A percentile compares a stretch with the other conserved stretches of the same genome.
These are phyloP conservation scores for Kodamaea jinghongensis DNA, from an alignment of 805 yeast species.

Conservation along the genomic window DNA sequence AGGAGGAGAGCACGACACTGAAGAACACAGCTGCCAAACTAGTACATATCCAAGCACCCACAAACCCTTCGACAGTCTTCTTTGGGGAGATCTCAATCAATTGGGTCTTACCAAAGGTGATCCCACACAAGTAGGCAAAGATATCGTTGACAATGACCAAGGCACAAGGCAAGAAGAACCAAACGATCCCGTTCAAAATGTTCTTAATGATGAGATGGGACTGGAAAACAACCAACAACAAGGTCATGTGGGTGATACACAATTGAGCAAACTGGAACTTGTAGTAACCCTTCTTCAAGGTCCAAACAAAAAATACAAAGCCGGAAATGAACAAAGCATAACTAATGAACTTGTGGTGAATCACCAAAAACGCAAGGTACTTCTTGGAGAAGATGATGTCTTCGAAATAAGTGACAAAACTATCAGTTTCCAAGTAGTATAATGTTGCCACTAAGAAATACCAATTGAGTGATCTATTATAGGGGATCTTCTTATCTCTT, in stretches of 20 bases:
- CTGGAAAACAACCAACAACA: conserved; percentile 86
- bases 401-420: conserved; percentile 66
- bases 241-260: conserved; percentile 91
- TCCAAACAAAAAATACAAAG: conserved; percentile 83
- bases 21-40: conserved; percentile 67
- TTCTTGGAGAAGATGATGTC: conserved; percentile 51
- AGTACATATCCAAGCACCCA: conserved; percentile 97
- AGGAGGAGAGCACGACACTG: conserved; percentile 60
- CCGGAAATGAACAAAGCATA: conserved; percentile 85
- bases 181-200: conserved; percentile 83
- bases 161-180: conserved; percentile 92
- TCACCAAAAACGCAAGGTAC: conserved; percentile 55
- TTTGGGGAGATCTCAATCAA: conserved; percentile 93
- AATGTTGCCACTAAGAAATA: conserved; percentile 84
- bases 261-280: conserved; percentile 92
- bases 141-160: conserved; percentile 93
- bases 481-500: conserved; percentile 76
- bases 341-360: conserved; percentile 79
- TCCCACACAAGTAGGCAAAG: conserved; percentile 95
- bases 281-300: conserved; percentile 83
- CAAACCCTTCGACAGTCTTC: conserved; percentile 94
- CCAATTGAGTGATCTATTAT: conserved; percentile 86
- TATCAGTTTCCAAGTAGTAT: conserved; percentile 85
- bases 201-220: conserved; percentile 90
- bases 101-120: conserved; percentile 91